Percentiles rank a stretch among this genome's conserved stretches.
These are phyloP conservation scores for Amanita jacksonii DNA, from an alignment of 768 basidiomycete genomes.

Conservation along the genomic window DNA sequence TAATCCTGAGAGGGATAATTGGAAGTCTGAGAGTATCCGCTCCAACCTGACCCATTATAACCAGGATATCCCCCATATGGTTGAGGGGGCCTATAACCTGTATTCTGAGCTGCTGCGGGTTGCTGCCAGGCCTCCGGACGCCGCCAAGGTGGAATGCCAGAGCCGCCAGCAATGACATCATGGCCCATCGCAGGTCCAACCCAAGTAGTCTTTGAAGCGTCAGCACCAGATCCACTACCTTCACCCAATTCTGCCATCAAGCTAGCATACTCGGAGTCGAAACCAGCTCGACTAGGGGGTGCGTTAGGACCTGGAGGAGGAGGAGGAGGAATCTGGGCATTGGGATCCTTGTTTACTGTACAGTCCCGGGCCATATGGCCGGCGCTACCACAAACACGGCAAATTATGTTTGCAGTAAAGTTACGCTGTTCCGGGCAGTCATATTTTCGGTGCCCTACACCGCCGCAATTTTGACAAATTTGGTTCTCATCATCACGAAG, in stretches of 20 bases:
- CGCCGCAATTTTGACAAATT: conserved; percentile 95
- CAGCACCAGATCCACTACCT: conserved; percentile 45
- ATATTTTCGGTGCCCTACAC: conserved; percentile 94
- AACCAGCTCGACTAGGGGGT: conserved; percentile 60
- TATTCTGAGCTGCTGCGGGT: conserved; percentile 36
- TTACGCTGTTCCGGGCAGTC: conserved; percentile 98
- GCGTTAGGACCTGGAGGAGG: conserved; percentile 33
- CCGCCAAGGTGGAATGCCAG: conserved; percentile 85
- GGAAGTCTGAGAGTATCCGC: conserved; percentile 36
- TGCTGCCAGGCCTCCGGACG: conserved; percentile 83
- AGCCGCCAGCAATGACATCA: conserved; percentile 65
- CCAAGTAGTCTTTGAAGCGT: conserved; percentile 45
- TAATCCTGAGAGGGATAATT: conserved; percentile 60
- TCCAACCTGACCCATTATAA: conserved; percentile 29
- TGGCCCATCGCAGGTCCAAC: conserved; percentile 42
- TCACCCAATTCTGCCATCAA: conserved; percentile 98
- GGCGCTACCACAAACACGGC: conserved; percentile 95
- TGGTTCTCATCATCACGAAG: conserved; percentile 99
- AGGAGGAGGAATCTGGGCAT: conserved; percentile 37
- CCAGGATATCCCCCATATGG: conserved; percentile 36
- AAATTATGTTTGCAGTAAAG: conserved; percentile 99
- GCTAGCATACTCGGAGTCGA: conserved; percentile 96
- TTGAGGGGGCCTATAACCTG: conserved; percentile 67
- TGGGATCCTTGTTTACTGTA: conserved; percentile 86
- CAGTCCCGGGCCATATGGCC: conserved; percentile 99